Percentiles rank a stretch among this genome's conserved stretches.
Evolutionary conservation across 108 stramenopile genomes (phyloP).

Genomic region (Skeletonema menzelii): DNA sequence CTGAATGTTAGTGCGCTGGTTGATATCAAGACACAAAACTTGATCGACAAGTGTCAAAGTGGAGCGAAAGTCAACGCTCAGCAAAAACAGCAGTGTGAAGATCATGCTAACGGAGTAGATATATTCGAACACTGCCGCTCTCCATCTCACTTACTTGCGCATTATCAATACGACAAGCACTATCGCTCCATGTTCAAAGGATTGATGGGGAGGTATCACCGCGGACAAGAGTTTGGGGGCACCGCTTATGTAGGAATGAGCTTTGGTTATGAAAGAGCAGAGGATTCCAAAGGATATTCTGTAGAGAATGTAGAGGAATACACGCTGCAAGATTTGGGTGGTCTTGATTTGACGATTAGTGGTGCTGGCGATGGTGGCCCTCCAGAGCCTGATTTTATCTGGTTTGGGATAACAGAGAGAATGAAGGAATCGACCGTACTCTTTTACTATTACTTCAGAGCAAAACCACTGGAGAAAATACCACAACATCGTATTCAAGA

Average conservation of each 20-base stretch:
- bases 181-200: constrained; percentile 48
- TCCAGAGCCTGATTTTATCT: constrained; percentile 43
- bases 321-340: constrained; percentile 42
- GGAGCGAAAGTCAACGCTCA: constrained; percentile 12
- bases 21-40: constrained; percentile 23
- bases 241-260: constrained; percentile 44
- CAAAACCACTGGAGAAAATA: constrained; percentile 18
- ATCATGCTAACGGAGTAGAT: constrained; percentile 21
- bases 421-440: constrained; percentile 33
- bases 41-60: constrained; percentile 20
- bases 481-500: constrained; percentile 28
- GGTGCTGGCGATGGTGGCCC: constrained; percentile 33
- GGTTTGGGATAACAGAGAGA: constrained; percentile 49
- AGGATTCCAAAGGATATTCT: constrained; percentile 38
- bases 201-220: constrained; percentile 45
- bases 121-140: constrained; percentile 43
- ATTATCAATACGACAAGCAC: constrained; percentile 42
- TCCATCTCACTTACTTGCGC: constrained; percentile 19
- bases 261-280: constrained; percentile 34
- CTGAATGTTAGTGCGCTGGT: constrained; percentile 40
- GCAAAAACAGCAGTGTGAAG: constrained; percentile 24
- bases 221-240: constrained; percentile 21
- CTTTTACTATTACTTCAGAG: constrained; percentile 30
- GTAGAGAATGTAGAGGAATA: constrained; percentile 40
- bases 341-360: constrained; percentile 32